phyloP scores from a whole-genome alignment of 2,329 filamentous ascomycete genomes.

The Hymenoscyphus occultus region DNA sequence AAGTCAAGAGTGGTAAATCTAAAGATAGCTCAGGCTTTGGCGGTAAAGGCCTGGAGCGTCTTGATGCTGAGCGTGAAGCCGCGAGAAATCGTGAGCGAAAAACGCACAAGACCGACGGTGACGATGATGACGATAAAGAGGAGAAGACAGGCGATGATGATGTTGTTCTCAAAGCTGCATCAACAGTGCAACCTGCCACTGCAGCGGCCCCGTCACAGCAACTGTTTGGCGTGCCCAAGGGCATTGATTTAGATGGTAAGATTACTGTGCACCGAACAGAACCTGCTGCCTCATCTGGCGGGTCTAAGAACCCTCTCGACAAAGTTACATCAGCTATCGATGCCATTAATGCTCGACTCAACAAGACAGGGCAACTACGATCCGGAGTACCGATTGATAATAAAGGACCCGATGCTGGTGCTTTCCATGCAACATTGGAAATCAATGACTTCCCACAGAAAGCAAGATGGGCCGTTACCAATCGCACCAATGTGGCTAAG shows the following conservation, averaged over 20 bases:
- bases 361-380: conserved; percentile 83
- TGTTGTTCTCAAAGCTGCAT: conserved; percentile 66
- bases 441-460: conserved; percentile 99
- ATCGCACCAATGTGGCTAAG: conserved; percentile 96
- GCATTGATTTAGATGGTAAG: conserved; percentile 62
- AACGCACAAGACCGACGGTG: conserved; percentile 83
- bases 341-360: conserved; percentile 86
- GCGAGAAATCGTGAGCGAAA: conserved; percentile 83
- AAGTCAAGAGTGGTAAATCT: conserved; percentile 88
- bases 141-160: conserved; percentile 68
- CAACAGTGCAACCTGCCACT: conserved; percentile 60
- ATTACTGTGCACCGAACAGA: conserved; percentile 73
- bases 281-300: conserved; percentile 42
- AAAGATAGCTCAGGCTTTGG: conserved; percentile 90
- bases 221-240: conserved; percentile 48
- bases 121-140: conserved; percentile 74
- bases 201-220: conserved; percentile 35
- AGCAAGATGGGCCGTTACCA: conserved; percentile 97
- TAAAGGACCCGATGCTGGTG: conserved; percentile 93
- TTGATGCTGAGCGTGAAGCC: conserved; percentile 87
- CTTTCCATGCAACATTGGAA: conserved; percentile 93
- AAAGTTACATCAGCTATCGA: conserved; percentile 88
- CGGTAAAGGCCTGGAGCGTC: conserved; percentile 86
- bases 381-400: conserved; percentile 96
- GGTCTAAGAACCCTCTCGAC: conserved; percentile 67